Evolutionary conservation across 352 stramenopile genomes (phyloP), one percentile per base, ranked within the genome.

Genomic region (Globisporangium irregulare): DNA sequence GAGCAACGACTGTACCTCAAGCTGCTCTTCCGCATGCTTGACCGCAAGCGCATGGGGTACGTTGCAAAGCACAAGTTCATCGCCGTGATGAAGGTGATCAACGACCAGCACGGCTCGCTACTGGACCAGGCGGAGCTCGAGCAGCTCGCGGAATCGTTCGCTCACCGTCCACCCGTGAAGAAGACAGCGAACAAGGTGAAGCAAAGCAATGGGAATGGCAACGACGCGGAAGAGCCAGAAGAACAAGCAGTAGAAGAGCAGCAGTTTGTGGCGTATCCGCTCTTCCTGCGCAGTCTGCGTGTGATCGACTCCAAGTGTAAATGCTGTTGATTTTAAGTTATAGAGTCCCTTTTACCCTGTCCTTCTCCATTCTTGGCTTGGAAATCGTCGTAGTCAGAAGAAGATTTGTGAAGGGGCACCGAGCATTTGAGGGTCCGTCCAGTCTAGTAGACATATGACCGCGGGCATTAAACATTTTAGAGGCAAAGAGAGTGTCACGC

Each of bases 1-100:
- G 86, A 94, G 64, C 86, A 94, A 68, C 83, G 84, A 1, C 62
- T 94, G 62, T 91, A 94, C 65, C 80, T 94, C 36, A 94, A 94
- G 68, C 82, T 92, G 32, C 64, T 94, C 12, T 94, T 94, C 70
- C 84, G 86, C 10, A 87, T 87, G 66, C 68, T 94, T 15, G 86
- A 94, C 55, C 84, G 82, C 55, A 88, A 86, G 64, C 74, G 85
- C 29, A 73, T 78, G 9, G 86, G 86, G 18, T 88, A 84, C 54
- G 70, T 94, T 43, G 80, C 79, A 10, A 87, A 86, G 51, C 41
- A 75, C 55, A 88, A 94, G 70, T 94, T 94, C 55, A 71, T 94
- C 20, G 79, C 79, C 2, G 86, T 81, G 0, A 87, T 94, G 82
- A 82, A 89, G 36, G 84, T 81, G 53, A 86, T 92, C 57, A 92